A percentile compares a stretch with the other conserved stretches of the same genome.
Evolutionary conservation across 164 flowering plant genomes (phyloP).

Genomic region (Tinospora cordifolia): DNA sequence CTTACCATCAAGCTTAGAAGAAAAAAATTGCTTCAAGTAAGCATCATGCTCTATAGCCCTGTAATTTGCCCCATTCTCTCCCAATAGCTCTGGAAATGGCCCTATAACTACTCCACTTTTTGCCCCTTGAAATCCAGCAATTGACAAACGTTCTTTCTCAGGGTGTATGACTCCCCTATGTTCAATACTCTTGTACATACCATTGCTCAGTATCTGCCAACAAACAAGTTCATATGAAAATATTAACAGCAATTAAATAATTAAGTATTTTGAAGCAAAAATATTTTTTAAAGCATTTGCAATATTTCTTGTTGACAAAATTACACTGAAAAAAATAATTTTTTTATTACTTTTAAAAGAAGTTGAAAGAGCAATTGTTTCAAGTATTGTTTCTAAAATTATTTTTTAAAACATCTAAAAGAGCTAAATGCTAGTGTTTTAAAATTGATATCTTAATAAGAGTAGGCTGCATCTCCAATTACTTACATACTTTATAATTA

Average conservation of each 20-base stretch:
- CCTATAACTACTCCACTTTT: not conserved
- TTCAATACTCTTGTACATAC: constrained; percentile 27
- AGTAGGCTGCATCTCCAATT: too few species aligned
- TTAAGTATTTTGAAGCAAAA: too few species aligned
- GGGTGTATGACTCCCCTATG: constrained; percentile 27
- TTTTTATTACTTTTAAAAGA: too few species aligned
- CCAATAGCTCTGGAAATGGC: not conserved
- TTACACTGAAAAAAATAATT: too few species aligned
- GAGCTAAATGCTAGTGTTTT: too few species aligned
- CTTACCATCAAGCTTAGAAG: constrained; percentile 5
- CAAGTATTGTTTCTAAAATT: too few species aligned
- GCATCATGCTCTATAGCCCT: not conserved
- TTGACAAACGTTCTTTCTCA: constrained; percentile 25
- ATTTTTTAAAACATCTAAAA: too few species aligned
- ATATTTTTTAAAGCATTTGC: too few species aligned
- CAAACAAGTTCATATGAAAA: not conserved
- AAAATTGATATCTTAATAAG: too few species aligned
- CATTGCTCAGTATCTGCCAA: constrained; percentile 28
- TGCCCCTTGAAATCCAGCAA: constrained; percentile 19
- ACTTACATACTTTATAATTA: too few species aligned
- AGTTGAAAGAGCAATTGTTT: too few species aligned
- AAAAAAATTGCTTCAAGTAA: not conserved
- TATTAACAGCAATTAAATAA: not conserved
- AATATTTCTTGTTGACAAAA: too few species aligned
- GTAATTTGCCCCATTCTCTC: not conserved